phyloP scores from a whole-genome alignment of 2,329 filamentous ascomycete genomes.

The Rutstroemia sp. region DNA sequence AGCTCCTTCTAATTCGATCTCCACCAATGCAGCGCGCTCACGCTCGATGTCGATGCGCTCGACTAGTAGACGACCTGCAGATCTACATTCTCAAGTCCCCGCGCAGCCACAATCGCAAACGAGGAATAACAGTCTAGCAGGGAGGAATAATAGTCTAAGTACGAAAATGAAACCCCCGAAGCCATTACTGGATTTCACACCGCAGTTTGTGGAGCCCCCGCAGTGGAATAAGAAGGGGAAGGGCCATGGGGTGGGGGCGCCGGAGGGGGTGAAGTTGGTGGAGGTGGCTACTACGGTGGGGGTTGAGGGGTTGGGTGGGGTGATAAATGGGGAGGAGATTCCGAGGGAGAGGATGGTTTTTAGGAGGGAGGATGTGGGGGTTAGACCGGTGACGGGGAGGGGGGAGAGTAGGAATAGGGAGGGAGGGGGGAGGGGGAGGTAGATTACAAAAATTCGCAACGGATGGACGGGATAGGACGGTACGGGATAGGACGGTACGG shows the following conservation, averaged over 20 bases:
- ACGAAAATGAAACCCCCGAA: slow-evolving; percentile 29
- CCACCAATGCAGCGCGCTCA: slow-evolving; percentile 32
- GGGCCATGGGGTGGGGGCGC: slow-evolving; percentile 39
- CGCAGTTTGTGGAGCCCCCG: slow-evolving; percentile 56
- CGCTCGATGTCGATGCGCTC: slow-evolving; percentile 19
- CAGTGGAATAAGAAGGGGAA: slow-evolving; percentile 47
- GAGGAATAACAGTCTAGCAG: neutral
- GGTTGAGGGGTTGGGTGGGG: slow-evolving; percentile 1
- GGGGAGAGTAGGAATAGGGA: slow-evolving; percentile 5
- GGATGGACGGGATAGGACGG: neutral
- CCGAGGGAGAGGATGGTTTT: slow-evolving; percentile 20
- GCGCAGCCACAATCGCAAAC: slow-evolving; percentile 3
- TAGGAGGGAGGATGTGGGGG: slow-evolving; percentile 16
- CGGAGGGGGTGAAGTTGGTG: slow-evolving; percentile 38
- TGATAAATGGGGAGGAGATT: slow-evolving; percentile 9
- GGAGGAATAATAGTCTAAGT: neutral
- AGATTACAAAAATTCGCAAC: no score
- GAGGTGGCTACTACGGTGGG: slow-evolving; percentile 34
- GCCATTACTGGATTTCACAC: slow-evolving; percentile 62
- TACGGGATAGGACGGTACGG: neutral
- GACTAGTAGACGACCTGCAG: slow-evolving; percentile 6
- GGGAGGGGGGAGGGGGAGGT: no score
- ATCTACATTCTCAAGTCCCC: neutral
- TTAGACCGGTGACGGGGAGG: slow-evolving; percentile 8
- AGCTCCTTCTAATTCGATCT: no score